Percentiles rank a stretch among this genome's conserved stretches.
Evolutionary conservation across 116 monocot species (phyloP).

Genomic region (Thalassia testudinum): DNA sequence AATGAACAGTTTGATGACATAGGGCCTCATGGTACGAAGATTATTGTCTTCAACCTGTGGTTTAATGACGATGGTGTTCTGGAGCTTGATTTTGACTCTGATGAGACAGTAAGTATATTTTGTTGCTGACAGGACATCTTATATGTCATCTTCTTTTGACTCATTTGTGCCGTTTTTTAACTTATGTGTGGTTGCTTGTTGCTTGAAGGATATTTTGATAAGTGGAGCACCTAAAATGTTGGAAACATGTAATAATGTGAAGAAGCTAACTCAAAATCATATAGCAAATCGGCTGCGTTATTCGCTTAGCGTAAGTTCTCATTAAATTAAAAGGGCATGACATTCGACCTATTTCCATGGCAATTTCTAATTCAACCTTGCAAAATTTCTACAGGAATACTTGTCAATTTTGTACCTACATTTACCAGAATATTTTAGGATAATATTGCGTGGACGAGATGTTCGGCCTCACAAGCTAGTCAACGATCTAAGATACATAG

Average conservation of each 20-base stretch:
- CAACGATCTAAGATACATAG: constrained; percentile 45
- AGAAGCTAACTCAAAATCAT: constrained; percentile 21
- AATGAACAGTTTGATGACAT: constrained; percentile 70
- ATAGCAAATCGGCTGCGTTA: constrained; percentile 34
- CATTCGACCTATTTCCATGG: too few species aligned
- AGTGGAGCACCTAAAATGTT: constrained; percentile 23
- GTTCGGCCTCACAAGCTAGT: constrained; percentile 50
- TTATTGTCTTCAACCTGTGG: constrained; percentile 88
- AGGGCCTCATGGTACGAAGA: constrained; percentile 59
- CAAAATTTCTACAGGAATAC: constrained; percentile 51
- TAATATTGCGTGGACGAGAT: constrained; percentile 49
- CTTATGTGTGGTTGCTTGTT: too few species aligned
- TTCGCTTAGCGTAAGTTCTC: constrained; percentile 67
- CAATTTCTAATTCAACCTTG: too few species aligned
- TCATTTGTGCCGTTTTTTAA: too few species aligned
- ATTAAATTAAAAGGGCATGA: background rate
- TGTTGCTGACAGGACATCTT: too few species aligned
- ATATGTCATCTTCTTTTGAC: background rate
- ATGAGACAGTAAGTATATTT: constrained; percentile 36
- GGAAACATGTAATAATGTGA: constrained; percentile 15
- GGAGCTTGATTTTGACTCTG: constrained; percentile 79
- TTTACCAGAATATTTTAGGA: constrained; percentile 46
- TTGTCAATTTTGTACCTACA: constrained; percentile 64
- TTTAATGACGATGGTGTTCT: constrained; percentile 56
- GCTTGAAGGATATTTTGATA: constrained; percentile 59